A percentile compares a stretch with the other conserved stretches of the same genome.
These are phyloP conservation scores for Clathrospora elynae DNA, from an alignment of 2,329 filamentous ascomycete species.

Conservation along the genomic window DNA sequence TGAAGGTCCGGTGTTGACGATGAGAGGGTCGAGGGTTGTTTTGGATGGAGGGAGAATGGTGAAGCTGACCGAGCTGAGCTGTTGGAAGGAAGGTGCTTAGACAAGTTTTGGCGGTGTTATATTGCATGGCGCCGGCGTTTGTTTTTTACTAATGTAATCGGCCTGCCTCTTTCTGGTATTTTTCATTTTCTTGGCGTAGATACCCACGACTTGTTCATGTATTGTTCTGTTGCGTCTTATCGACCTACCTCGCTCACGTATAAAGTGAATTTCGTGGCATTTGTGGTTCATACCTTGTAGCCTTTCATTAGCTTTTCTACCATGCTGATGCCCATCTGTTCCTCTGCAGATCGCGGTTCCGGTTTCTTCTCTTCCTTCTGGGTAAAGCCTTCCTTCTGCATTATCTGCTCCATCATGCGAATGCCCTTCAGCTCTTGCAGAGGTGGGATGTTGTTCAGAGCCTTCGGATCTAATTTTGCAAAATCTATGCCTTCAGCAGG, in stretches of 20 bases:
- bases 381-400: conserved; percentile 27
- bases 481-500: conserved; percentile 49
- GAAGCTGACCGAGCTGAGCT: conserved; percentile 20
- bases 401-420: conserved; percentile 44
- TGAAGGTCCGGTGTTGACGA: conserved; percentile 11
- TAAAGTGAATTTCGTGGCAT: too few relatives aligned
- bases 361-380: conserved; percentile 11
- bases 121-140: conserved; percentile 13
- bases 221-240: background rate
- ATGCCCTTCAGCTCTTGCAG: conserved; percentile 46
- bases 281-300: conserved; percentile 22
- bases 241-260: background rate
- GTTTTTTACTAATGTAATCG: too few relatives aligned
- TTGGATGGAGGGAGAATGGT: conserved; percentile 17
- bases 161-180: background rate
- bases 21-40: conserved; percentile 13
- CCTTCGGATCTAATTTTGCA: conserved; percentile 43
- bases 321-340: conserved; percentile 42
- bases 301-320: conserved; percentile 42
- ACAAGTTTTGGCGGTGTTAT: background rate
- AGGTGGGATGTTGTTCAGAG: conserved; percentile 48
- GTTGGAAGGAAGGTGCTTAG: conserved; percentile 4
- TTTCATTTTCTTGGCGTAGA: background rate
- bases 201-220: background rate
- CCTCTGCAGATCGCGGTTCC: conserved; percentile 26